Evolutionary conservation across 306 rosid species (phyloP).

Genomic region (Notholithocarpus densiflorus): DNA sequence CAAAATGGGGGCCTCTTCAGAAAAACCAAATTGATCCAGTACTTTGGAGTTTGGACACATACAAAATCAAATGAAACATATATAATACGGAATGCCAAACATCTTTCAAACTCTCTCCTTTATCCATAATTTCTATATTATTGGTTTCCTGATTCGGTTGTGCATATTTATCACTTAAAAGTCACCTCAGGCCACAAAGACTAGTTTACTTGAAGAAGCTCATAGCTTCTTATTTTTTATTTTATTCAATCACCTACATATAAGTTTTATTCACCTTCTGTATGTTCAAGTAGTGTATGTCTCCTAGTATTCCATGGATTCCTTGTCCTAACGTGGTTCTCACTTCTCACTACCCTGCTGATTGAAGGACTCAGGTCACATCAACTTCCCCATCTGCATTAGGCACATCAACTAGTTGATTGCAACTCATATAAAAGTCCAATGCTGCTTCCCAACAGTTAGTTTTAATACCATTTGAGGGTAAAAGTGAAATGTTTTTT

Average conservation of each 20-base stretch:
- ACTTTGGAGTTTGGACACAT: constrained; percentile 22
- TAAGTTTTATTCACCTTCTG: constrained; percentile 17
- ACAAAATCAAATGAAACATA: constrained; percentile 18
- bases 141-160: constrained; percentile 53
- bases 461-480: not conserved
- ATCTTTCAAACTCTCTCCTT: constrained; percentile 28
- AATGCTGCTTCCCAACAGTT: not conserved
- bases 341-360: not conserved
- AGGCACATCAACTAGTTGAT: not conserved
- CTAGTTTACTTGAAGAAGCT: constrained; percentile 3
- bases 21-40: constrained; percentile 35
- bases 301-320: constrained; percentile 47
- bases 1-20: constrained; percentile 23
- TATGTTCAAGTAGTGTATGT: constrained; percentile 22
- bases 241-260: constrained; percentile 21
- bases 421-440: not conserved
- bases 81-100: constrained; percentile 17
- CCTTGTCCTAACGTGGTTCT: constrained; percentile 25
- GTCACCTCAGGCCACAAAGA: constrained; percentile 34
- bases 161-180: constrained; percentile 25
- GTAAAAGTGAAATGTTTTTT: not conserved
- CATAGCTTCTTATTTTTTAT: not conserved
- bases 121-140: constrained; percentile 38
- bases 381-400: not conserved
- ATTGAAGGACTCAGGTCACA: not conserved